These are phyloP conservation scores for Cucurbita ficifolia DNA, from an alignment of 306 rosid genomes.

Conservation along the genomic window DNA sequence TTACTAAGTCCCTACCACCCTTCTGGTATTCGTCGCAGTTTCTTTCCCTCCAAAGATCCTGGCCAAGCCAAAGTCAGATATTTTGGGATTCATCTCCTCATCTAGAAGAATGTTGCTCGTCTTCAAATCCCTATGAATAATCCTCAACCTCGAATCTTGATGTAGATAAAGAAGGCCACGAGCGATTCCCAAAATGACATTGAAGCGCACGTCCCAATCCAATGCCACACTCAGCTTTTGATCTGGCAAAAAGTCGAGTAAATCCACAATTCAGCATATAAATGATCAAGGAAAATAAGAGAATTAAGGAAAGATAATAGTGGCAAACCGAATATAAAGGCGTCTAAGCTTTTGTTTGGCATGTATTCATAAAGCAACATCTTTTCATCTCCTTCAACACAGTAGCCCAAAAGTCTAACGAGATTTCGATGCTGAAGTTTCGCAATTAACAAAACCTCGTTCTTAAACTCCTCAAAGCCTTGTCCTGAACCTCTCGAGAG, in stretches of 20 bases:
- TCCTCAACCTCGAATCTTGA: constrained; percentile 62
- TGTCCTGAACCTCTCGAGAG: constrained; percentile 71
- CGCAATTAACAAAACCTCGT: constrained; percentile 67
- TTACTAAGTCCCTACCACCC: constrained; percentile 84
- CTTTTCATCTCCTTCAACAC: constrained; percentile 67
- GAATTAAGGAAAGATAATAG: background rate
- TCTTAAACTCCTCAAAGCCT: constrained; percentile 63
- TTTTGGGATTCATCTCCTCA: constrained; percentile 65
- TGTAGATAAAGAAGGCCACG: constrained; percentile 74
- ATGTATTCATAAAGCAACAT: constrained; percentile 61
- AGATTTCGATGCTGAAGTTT: constrained; percentile 73
- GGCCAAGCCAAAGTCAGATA: constrained; percentile 67
- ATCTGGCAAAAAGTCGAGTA: constrained; percentile 18
- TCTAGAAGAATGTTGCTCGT: constrained; percentile 57
- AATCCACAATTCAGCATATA: background rate
- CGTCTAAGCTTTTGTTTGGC: constrained; percentile 68
- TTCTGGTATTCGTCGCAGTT: constrained; percentile 37
- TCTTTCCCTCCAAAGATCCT: constrained; percentile 59
- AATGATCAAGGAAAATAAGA: background rate
- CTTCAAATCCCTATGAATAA: constrained; percentile 62
- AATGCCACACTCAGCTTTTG: constrained; percentile 27
- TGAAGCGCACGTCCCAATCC: constrained; percentile 58
- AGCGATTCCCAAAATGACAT: constrained; percentile 55
- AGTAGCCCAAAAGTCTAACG: constrained; percentile 65
- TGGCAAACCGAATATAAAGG: constrained; percentile 57